These are phyloP conservation scores for Lupinus albus DNA, from an alignment of 306 rosid genomes.

Conservation along the genomic window DNA sequence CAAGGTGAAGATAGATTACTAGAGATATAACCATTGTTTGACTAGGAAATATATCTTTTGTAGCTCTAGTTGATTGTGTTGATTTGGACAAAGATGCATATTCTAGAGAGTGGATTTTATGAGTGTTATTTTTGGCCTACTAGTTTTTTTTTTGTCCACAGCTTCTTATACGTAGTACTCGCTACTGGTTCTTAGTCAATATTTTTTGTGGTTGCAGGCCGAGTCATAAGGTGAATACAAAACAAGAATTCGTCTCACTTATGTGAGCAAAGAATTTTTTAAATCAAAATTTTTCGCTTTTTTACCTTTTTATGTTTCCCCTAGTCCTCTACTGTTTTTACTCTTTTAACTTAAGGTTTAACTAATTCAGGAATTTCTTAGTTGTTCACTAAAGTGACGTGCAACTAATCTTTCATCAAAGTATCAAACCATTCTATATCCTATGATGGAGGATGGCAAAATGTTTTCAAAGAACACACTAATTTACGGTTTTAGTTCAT, in stretches of 20 bases:
- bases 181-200: not conserved
- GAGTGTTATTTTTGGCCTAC: constrained; percentile 27
- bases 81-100: constrained; percentile 32
- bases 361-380: too few species aligned
- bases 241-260: not conserved
- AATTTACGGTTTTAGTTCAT: too few species aligned
- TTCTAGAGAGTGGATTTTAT: constrained; percentile 28
- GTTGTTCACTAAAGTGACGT: too few species aligned
- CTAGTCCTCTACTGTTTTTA: too few species aligned
- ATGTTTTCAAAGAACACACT: too few species aligned
- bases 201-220: not conserved
- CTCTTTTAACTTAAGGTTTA: too few species aligned
- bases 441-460: too few species aligned
- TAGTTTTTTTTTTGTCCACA: constrained; percentile 36
- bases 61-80: constrained; percentile 15
- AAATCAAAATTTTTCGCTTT: too few species aligned
- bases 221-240: not conserved
- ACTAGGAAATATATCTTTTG: constrained; percentile 15
- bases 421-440: too few species aligned
- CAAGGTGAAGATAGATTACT: constrained; percentile 31
- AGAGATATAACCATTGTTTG: constrained; percentile 38
- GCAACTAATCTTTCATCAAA: too few species aligned
- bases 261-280: not conserved
- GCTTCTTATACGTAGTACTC: constrained; percentile 27
- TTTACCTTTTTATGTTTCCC: too few species aligned